These are phyloP conservation scores for Ascochyta fabae DNA, from an alignment of 2,329 filamentous ascomycete genomes.

Conservation along the genomic window DNA sequence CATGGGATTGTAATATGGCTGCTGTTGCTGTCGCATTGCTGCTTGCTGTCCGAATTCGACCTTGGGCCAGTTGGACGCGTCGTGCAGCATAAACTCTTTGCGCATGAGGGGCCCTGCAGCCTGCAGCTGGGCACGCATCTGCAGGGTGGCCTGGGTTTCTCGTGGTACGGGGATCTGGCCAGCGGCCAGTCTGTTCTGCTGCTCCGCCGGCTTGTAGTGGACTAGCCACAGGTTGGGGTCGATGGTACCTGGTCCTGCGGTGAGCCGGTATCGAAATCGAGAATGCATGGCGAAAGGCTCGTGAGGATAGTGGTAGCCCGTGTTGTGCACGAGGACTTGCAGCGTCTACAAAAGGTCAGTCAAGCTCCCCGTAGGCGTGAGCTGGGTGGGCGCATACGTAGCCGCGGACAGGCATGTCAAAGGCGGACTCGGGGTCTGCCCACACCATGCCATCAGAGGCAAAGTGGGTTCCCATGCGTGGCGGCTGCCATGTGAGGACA, in stretches of 20 bases:
- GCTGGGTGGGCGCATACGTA: slow-evolving; percentile 60
- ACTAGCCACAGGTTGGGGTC: slow-evolving; percentile 90
- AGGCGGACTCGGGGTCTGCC: slow-evolving; percentile 80
- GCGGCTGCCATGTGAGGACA: slow-evolving; percentile 87
- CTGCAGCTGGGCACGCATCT: slow-evolving; percentile 67
- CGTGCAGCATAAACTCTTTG: slow-evolving; percentile 94
- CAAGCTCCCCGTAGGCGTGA: not conserved
- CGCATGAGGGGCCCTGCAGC: slow-evolving; percentile 77
- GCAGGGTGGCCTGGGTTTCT: slow-evolving; percentile 66
- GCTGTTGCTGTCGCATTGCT: slow-evolving; percentile 32
- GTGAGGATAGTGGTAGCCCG: slow-evolving; percentile 75
- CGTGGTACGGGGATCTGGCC: slow-evolving; percentile 67
- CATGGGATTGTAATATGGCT: slow-evolving; percentile 47
- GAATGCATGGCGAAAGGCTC: slow-evolving; percentile 79
- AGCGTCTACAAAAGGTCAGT: slow-evolving; percentile 67
- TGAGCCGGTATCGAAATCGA: slow-evolving; percentile 84
- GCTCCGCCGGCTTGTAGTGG: slow-evolving; percentile 82
- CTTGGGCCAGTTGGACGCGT: slow-evolving; percentile 87
- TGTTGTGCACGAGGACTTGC: slow-evolving; percentile 85
- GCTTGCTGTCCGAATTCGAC: slow-evolving; percentile 69
- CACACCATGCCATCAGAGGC: slow-evolving; percentile 93
- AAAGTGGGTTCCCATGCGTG: slow-evolving; percentile 72
- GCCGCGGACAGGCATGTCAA: slow-evolving; percentile 73
- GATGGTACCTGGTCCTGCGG: slow-evolving; percentile 71
- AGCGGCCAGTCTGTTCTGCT: slow-evolving; percentile 73